Base-by-base conservation (phyloP, 1,139 yeast genomes). In the Ogataea hybrid region DNA sequence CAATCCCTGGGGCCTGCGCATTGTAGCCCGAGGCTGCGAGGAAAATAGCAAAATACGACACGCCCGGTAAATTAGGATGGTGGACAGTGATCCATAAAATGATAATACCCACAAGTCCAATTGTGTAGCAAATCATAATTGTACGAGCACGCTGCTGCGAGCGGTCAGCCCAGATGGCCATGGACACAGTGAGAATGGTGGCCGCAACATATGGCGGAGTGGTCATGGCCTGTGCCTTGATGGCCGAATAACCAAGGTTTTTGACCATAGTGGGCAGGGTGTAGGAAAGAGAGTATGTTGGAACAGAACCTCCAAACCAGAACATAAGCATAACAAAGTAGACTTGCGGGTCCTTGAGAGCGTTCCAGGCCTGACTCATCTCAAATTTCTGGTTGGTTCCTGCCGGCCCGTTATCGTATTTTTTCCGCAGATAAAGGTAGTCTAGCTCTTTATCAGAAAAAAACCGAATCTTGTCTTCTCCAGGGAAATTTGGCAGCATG, bases 171-270 rank as follows among this genome's bases (percentile, higher is more conserved):
- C 50, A 47, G 10, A 44, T 38, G 14, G 50, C 48, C 50, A 44
- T 47, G 12, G 44, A 35, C 14, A 47, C 50, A 9, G 50, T 47
- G 30, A 47, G 17, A 12, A 45, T 43, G 14, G 53, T 48, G n/a
- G 52, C 48, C 16, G 51, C 50, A 12, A 38, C 43, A 22, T 44
- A 41, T 10, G 48, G 48, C 4, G 48, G 48, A 14, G 46, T 42
- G 6, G 52, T 39, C 51, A 52, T 45, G 5, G 55, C 53, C 37
- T 52, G 51, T 2, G 56, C 56, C 23, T 25, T 46, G 18, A 51
- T 32, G 1, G 48, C 46, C 12, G 56, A 36, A 25, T 48, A 52
- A 2, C 56, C 56, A 17, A 52, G 42, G 11, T 41, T 39, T 28
- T 48, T 51, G 28, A 52, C 50, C 43, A 51, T 52, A 11, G 51